A percentile compares a stretch with the other conserved stretches of the same genome.
These are phyloP conservation scores for Discostella pseudostelligera DNA, from an alignment of 108 stramenopile species.

Conservation along the genomic window DNA sequence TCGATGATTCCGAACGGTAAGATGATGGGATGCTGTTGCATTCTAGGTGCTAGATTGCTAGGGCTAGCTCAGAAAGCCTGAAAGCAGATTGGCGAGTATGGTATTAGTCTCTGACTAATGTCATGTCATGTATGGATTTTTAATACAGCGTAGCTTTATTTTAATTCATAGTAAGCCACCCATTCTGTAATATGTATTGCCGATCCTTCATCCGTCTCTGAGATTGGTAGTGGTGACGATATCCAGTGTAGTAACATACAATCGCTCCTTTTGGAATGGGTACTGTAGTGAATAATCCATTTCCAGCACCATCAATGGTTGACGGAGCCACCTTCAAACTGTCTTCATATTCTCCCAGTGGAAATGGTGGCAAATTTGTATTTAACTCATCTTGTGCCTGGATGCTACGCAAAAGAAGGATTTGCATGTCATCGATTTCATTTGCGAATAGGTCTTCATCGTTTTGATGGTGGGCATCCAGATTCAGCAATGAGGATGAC, in stretches of 20 bases:
- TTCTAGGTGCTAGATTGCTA: no score
- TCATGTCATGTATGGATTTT: no score
- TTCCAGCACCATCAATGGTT: constrained; percentile 36
- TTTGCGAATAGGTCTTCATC: constrained; percentile 32
- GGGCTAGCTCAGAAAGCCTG: no score
- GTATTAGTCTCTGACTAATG: constrained; percentile 39
- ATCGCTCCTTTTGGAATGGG: constrained; percentile 26
- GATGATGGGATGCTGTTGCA: no score
- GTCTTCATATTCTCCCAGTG: constrained; percentile 23
- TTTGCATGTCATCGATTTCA: constrained; percentile 24
- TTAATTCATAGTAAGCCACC: no score
- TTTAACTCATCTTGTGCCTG: constrained; percentile 43
- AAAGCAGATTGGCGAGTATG: no score
- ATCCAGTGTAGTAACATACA: constrained; percentile 36
- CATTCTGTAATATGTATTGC: constrained; percentile 37
- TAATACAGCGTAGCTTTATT: constrained; percentile 64
- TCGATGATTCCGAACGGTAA: no score
- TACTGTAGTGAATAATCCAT: constrained; percentile 28
- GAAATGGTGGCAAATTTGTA: constrained; percentile 38
- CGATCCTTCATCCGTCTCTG: constrained; percentile 34
- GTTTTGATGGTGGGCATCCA: constrained; percentile 22
- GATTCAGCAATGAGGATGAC: constrained; percentile 18
- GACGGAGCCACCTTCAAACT: constrained; percentile 27
- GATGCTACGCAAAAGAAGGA: constrained; percentile 27
- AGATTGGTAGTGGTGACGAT: constrained; percentile 46